These are phyloP conservation scores for Musa acuminata DNA, from an alignment of 176 grass and related monocot genomes.

Conservation along the genomic window DNA sequence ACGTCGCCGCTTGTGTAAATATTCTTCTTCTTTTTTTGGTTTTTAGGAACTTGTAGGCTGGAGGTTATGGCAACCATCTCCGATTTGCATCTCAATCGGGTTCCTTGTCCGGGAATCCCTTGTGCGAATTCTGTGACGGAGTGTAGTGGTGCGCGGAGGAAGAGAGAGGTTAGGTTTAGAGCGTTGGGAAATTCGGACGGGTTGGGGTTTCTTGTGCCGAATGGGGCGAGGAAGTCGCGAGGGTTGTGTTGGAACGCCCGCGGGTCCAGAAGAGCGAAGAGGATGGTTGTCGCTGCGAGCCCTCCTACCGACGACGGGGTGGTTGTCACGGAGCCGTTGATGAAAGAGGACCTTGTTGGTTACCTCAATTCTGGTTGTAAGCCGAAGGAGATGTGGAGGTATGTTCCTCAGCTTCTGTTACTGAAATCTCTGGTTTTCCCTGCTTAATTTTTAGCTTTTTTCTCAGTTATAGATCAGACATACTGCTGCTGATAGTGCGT, in stretches of 20 bases:
- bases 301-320: constrained; percentile 79
- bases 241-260: not conserved
- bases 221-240: not conserved
- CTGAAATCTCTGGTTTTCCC: too few relatives aligned
- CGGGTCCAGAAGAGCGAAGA: constrained; percentile 11
- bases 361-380: constrained; percentile 92
- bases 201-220: not conserved
- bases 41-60: too few relatives aligned
- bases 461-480: not conserved
- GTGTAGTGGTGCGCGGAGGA: not conserved
- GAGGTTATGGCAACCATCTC: constrained; percentile 3
- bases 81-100: not conserved
- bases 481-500: not conserved
- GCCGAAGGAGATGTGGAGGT: constrained; percentile 84
- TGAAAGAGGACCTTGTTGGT: constrained; percentile 74
- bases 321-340: constrained; percentile 64
- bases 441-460: too few relatives aligned
- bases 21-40: too few relatives aligned
- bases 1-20: too few relatives aligned
- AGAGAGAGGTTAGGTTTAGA: not conserved
- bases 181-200: not conserved
- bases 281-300: constrained; percentile 44
- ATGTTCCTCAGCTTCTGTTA: not conserved
- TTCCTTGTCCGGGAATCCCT: not conserved
- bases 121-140: not conserved